Evolutionary conservation across 2,329 filamentous ascomycete species (phyloP).

Genomic region (Cadophora gregata): DNA sequence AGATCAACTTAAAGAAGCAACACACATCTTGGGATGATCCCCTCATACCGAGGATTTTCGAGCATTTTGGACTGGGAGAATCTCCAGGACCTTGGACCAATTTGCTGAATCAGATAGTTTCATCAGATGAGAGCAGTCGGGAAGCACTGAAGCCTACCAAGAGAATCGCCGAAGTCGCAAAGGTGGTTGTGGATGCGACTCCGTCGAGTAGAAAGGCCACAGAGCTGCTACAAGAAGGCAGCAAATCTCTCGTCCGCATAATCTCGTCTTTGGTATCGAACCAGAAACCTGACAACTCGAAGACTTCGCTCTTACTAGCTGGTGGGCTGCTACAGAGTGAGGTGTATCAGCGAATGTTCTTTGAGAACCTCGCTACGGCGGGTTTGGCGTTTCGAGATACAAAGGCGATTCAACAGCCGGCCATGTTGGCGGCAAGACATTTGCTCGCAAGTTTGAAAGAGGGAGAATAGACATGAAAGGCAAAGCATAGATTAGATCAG

Average conservation of each 20-base stretch:
- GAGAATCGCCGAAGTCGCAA: slow-evolving; percentile 8
- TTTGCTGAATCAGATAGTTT: neutral
- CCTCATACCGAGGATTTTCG: neutral
- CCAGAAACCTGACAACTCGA: neutral
- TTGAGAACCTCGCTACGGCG: neutral
- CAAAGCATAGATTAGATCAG: too few species aligned
- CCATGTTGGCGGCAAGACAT: neutral
- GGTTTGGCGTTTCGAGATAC: neutral
- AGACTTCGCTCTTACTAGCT: neutral
- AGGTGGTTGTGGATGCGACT: neutral
- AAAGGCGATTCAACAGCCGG: neutral
- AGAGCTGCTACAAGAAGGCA: neutral
- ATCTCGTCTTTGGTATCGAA: neutral
- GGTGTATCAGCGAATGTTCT: neutral
- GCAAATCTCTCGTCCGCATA: neutral
- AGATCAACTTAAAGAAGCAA: neutral
- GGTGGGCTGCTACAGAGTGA: slow-evolving; percentile 6
- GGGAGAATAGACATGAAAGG: too few species aligned
- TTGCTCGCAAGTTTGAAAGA: neutral
- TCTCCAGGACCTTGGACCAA: neutral
- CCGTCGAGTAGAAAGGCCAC: neutral
- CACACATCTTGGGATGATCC: neutral
- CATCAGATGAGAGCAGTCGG: neutral
- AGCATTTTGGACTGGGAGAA: neutral
- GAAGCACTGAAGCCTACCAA: neutral